Conservation (phyloP, 352 stramenopile genomes). For the Phytophthora pisi region DNA sequence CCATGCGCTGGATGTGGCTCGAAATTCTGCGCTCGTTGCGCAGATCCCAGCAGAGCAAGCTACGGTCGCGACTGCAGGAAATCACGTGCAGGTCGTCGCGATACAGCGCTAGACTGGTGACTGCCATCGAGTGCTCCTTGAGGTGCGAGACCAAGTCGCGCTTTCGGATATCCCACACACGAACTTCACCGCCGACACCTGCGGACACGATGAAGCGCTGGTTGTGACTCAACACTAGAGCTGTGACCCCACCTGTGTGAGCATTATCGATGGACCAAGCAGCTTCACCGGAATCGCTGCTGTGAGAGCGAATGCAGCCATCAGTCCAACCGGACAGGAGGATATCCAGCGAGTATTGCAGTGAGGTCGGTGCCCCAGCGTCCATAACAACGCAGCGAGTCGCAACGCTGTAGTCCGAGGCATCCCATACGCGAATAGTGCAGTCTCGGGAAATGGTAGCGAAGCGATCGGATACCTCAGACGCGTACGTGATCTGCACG, state of each 20-base stretch:
- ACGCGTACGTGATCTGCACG: conserved; percentile 78
- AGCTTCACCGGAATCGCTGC: conserved; percentile 77
- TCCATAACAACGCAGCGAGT: conserved; percentile 59
- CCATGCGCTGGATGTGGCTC: conserved; percentile 93
- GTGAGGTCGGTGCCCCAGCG: conserved; percentile 69
- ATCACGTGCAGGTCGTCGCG: conserved; percentile 91
- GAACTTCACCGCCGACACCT: conserved; percentile 85
- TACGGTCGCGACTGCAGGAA: conserved; percentile 89
- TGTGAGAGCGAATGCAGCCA: conserved; percentile 87
- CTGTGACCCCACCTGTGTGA: conserved; percentile 89
- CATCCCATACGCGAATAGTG: conserved; percentile 91
- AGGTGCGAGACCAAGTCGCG: conserved; percentile 91
- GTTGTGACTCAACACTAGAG: conserved; percentile 91
- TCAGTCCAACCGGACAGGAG: conserved; percentile 92
- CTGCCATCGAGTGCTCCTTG: conserved; percentile 91
- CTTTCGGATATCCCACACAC: conserved; percentile 94
- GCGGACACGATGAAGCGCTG: conserved; percentile 87
- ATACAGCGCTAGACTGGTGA: conserved; percentile 89
- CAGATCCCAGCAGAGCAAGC: conserved; percentile 94
- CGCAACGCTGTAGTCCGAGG: conserved; percentile 82
- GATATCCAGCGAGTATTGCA: conserved; percentile 89
- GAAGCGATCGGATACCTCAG: conserved; percentile 87
- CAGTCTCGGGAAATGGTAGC: conserved; percentile 88
- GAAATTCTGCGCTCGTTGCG: conserved; percentile 84
- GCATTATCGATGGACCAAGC: conserved; percentile 92